Evolutionary conservation across 495 filamentous ascomycete genomes (phyloP).

Genomic region (Xylaria venustula): DNA sequence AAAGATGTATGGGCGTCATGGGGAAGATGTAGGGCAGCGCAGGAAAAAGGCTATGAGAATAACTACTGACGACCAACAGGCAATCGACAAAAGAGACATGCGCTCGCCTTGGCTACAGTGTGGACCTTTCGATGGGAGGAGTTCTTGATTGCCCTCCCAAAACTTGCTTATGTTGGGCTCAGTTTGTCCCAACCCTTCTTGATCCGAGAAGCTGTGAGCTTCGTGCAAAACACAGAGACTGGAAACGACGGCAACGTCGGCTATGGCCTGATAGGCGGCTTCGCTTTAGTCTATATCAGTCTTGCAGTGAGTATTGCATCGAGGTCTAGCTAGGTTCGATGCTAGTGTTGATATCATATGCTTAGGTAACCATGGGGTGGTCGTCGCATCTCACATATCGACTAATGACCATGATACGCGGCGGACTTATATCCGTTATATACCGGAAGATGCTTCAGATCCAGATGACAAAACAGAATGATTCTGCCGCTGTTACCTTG

Average conservation of each 20-base stretch:
- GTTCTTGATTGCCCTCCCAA: constrained; percentile 18
- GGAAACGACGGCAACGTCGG: constrained; percentile 18
- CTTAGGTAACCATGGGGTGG: constrained; percentile 2
- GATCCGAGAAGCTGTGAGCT: constrained; percentile 21
- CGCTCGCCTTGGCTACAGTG: constrained; percentile 13
- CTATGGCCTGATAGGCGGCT: constrained; percentile 58
- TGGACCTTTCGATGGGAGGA: constrained; percentile 14
- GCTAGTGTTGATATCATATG: background rate
- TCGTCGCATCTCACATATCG: constrained; percentile 24
- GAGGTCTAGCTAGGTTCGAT: background rate
- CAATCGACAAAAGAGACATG: constrained; percentile 11
- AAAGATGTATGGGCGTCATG: constrained; percentile 31
- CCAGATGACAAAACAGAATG: constrained; percentile 10
- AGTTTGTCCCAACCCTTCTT: constrained; percentile 27
- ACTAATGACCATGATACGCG: constrained; percentile 25
- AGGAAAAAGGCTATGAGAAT: background rate
- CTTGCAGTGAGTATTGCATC: constrained; percentile 35
- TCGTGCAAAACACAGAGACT: constrained; percentile 24
- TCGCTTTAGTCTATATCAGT: constrained; percentile 52
- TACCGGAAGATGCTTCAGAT: constrained; percentile 21
- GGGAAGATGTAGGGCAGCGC: constrained; percentile 21
- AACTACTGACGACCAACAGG: background rate
- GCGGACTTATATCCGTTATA: constrained; percentile 22
- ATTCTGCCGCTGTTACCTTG: constrained; percentile 24
- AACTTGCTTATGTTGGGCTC: constrained; percentile 21